Evolutionary conservation across 805 yeast species (phyloP), one percentile per base, ranked within the genome.

Genomic region (Candida oleophila): DNA sequence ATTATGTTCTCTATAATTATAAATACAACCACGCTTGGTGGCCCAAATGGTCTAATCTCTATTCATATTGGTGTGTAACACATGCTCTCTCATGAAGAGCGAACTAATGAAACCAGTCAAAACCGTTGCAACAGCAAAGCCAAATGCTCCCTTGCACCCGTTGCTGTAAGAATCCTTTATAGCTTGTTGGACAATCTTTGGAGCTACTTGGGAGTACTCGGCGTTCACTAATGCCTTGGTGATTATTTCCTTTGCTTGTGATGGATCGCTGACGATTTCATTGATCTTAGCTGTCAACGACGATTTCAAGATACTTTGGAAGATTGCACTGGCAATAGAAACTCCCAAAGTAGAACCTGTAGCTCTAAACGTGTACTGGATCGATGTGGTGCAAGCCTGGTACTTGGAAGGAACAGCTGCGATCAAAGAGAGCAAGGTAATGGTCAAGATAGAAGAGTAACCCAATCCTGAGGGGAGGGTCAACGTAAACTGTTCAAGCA

Each of bases 321-420:
- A 86, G 22, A 85, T 69, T 2, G 89, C 83, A 18, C 86, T 76
- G 0, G 87, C 83, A 11, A 83, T 55, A 1, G 91, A 71, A 14
- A 89, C 90, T 34, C 96, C 96, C 42, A 88, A 65, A 0, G 94
- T 86, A n/a, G 92, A 85, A 0, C 96, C 96, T 0, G 90, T 83
- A 8, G 92, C 84, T 57, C 96, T 76, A 70, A 87, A 89, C 0
- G 91, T 90, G 62, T 91, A 90, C 59, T 89, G 96, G 48, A 91
- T 87, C 0, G 96, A 87, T 0, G 97, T 90, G 2, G 92, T 85
- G 18, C 89, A 77, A 1, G 97, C 96, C 64, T 89, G 96, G 57
- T 74, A 78, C 44, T 78, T 74, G 19, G 71, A 64, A 8, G 86
- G 83, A 2, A 85, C 94, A 1, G 94, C 80, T 0, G 94, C 83